Evolutionary conservation across 179 eudicot species (phyloP).

Genomic region (Dionaea muscipula): DNA sequence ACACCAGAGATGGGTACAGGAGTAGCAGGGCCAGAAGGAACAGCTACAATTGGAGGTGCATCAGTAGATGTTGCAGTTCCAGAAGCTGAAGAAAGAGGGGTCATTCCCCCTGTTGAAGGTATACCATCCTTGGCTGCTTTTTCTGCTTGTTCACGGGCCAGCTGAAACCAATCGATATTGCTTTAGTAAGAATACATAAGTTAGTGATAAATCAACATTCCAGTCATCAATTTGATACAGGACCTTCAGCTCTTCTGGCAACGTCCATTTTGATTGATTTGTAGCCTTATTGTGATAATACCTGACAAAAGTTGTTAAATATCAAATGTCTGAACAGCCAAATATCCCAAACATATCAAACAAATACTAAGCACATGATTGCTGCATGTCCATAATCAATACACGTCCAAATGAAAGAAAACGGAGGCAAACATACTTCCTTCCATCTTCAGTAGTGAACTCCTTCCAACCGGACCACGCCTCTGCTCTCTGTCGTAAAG

Average conservation of each 20-base stretch:
- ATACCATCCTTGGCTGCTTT: constrained; percentile 38
- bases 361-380: neutral
- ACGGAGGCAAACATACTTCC: constrained; percentile 41
- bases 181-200: constrained; percentile 6
- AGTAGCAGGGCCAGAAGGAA: constrained; percentile 26
- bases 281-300: constrained; percentile 86
- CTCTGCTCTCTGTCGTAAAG: constrained; percentile 72
- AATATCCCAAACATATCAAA: neutral
- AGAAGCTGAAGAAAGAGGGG: constrained; percentile 22
- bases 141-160: constrained; percentile 92
- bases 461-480: constrained; percentile 98
- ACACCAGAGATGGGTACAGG: constrained; percentile 25
- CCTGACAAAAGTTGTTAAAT: constrained; percentile 27
- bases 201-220: neutral
- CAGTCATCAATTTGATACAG: neutral
- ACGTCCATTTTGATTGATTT: constrained; percentile 88
- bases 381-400: neutral
- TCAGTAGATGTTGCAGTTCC: constrained; percentile 31
- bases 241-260: constrained; percentile 95
- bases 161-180: constrained; percentile 29
- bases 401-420: neutral
- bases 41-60: constrained; percentile 26
- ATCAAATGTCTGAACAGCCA: neutral
- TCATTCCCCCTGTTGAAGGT: constrained; percentile 23
- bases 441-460: constrained; percentile 81